Evolutionary conservation across 768 basidiomycete species (phyloP).

Genomic region (Saitozyma podzolica): DNA sequence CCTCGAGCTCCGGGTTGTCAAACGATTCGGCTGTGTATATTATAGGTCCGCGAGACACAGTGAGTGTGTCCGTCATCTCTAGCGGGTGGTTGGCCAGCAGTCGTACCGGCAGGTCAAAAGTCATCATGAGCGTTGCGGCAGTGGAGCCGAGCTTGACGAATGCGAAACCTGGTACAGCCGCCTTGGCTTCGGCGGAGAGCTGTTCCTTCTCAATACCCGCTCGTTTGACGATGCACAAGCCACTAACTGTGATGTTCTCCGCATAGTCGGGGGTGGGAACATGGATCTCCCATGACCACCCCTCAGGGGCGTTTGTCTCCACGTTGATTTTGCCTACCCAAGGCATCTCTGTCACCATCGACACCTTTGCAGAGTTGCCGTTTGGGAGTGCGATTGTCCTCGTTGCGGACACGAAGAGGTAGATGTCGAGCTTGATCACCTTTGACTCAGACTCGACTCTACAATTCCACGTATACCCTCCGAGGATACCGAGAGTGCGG

Average conservation of each 20-base stretch:
- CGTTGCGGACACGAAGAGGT: constrained; percentile 29
- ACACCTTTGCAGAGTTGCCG: constrained; percentile 15
- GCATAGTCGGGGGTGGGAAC: constrained; percentile 31
- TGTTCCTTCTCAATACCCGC: no score
- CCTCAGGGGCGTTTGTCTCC: constrained; percentile 21
- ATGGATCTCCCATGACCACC: constrained; percentile 23
- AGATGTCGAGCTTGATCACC: constrained; percentile 20
- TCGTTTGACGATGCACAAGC: no score
- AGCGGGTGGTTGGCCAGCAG: constrained; percentile 25
- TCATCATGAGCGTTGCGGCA: background rate
- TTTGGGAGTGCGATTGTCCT: constrained; percentile 23
- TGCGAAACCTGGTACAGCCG: background rate
- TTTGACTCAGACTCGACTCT: constrained; percentile 15
- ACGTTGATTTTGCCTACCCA: constrained; percentile 18
- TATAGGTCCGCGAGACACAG: constrained; percentile 35
- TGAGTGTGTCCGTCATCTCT: constrained; percentile 29
- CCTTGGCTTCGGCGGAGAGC: background rate
- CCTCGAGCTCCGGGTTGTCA: constrained; percentile 29
- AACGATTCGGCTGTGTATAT: constrained; percentile 33
- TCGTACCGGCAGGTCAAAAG: constrained; percentile 27
- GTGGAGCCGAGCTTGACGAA: background rate
- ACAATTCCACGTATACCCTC: constrained; percentile 32
- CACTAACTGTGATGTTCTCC: constrained; percentile 24
- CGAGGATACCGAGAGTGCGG: constrained; percentile 33
- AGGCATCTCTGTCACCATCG: constrained; percentile 31